Evolutionary conservation across 371 early-diverging fungal species (phyloP).

Genomic region (Vittaforma corneae): DNA sequence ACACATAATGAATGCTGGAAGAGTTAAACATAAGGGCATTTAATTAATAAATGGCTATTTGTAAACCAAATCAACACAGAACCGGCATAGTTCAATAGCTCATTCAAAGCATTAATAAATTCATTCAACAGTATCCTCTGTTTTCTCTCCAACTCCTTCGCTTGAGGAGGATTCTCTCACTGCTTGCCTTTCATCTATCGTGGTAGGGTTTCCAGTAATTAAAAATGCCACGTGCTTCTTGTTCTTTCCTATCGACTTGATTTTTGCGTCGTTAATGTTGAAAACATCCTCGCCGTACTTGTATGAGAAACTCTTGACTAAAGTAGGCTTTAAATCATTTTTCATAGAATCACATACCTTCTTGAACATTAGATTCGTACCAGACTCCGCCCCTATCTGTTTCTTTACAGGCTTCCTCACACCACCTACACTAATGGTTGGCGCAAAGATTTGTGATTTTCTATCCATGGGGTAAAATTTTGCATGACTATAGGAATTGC

Average conservation of each 20-base stretch:
- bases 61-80: too few species aligned
- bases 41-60: too few species aligned
- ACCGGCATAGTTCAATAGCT: too few species aligned
- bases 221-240: constrained; percentile 7
- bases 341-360: constrained; percentile 2
- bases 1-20: too few species aligned
- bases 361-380: not conserved
- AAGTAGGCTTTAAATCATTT: constrained; percentile 8
- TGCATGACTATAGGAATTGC: not conserved
- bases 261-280: constrained; percentile 7
- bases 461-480: constrained; percentile 26
- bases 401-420: not conserved
- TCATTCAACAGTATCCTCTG: too few species aligned
- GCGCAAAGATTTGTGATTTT: constrained; percentile 27
- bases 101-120: too few species aligned
- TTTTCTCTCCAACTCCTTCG: too few species aligned
- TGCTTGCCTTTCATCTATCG: constrained; percentile 4
- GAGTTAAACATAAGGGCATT: too few species aligned
- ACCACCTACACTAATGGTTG: constrained; percentile 11
- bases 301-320: constrained; percentile 20
- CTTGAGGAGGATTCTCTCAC: too few species aligned
- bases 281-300: constrained; percentile 10
- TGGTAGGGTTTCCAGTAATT: constrained; percentile 5
- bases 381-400: not conserved
- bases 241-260: constrained; percentile 12